Evolutionary conservation across 2,329 filamentous ascomycete species (phyloP).

Genomic region (Pseudogymnoascus sp.): DNA sequence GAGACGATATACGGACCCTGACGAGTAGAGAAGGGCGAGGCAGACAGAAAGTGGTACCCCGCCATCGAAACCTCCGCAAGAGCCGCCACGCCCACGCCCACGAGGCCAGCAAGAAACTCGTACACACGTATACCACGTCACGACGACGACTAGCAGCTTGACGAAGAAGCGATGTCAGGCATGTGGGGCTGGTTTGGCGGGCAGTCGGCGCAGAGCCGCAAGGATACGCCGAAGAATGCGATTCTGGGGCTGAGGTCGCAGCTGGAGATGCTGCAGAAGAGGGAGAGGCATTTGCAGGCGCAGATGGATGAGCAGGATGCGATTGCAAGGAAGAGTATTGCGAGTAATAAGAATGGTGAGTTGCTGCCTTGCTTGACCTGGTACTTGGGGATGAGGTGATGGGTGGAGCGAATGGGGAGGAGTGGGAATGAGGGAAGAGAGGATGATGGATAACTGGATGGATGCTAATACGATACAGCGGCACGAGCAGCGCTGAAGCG

Average conservation of each 20-base stretch:
- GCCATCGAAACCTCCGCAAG: too few species aligned
- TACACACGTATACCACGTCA: background rate
- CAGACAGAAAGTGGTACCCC: background rate
- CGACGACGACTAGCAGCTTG: background rate
- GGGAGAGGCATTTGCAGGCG: constrained; percentile 80
- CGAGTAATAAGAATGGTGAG: constrained; percentile 84
- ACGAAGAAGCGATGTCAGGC: constrained; percentile 44
- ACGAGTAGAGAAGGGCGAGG: background rate
- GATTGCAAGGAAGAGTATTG: constrained; percentile 81
- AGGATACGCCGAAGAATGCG: constrained; percentile 93
- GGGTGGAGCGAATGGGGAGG: background rate
- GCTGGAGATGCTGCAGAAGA: constrained; percentile 95
- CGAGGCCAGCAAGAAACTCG: background rate
- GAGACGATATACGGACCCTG: background rate
- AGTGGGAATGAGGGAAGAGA: too few species aligned
- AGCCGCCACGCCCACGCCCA: background rate
- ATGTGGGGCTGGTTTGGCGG: constrained; percentile 93
- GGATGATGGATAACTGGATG: background rate
- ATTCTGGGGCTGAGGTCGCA: constrained; percentile 82
- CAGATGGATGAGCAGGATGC: constrained; percentile 91
- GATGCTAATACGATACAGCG: constrained; percentile 43
- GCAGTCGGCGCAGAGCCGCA: constrained; percentile 71
- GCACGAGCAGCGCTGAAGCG: constrained; percentile 83
- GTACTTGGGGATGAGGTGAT: background rate
- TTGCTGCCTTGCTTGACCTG: constrained; percentile 18